A percentile compares a stretch with the other conserved stretches of the same genome.
These are phyloP conservation scores for Periconia digitata DNA, from an alignment of 2,329 filamentous ascomycete genomes.

Conservation along the genomic window DNA sequence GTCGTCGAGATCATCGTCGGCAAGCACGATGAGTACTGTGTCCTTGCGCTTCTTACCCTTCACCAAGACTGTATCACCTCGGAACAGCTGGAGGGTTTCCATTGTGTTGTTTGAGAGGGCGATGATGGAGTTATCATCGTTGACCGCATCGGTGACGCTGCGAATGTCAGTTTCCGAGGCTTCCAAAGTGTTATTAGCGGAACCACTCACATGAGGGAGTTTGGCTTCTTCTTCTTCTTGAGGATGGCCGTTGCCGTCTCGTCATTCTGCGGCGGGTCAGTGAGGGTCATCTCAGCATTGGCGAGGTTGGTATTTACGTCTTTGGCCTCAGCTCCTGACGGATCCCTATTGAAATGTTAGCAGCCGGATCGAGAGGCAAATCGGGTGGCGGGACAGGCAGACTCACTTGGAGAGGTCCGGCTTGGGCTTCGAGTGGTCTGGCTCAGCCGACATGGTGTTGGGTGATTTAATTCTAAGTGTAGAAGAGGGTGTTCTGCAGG, in stretches of 20 bases:
- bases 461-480: slow-evolving; percentile 15
- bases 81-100: slow-evolving; percentile 97
- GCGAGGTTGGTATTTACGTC: slow-evolving; percentile 56
- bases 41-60: slow-evolving; percentile 99
- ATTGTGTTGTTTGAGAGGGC: slow-evolving; percentile 98
- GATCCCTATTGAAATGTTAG: slow-evolving; percentile 66
- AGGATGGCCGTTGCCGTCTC: slow-evolving; percentile 94
- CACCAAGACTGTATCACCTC: slow-evolving; percentile 95
- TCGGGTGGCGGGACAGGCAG: slow-evolving; percentile 10
- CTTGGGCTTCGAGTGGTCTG: slow-evolving; percentile 52
- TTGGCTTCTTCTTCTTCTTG: slow-evolving; percentile 99
- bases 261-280: slow-evolving; percentile 65
- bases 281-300: slow-evolving; percentile 15
- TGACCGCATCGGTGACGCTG: slow-evolving; percentile 96
- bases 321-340: slow-evolving; percentile 85
- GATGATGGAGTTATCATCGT: slow-evolving; percentile 99
- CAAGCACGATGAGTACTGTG: slow-evolving; percentile 94
- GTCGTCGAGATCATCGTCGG: slow-evolving; percentile 97
- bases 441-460: slow-evolving; percentile 52
- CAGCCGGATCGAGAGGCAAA: slow-evolving; percentile 14
- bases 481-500: slow-evolving; percentile 15
- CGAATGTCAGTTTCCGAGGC: slow-evolving; percentile 32
- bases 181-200: background rate
- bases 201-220: slow-evolving; percentile 83
- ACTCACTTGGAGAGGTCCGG: slow-evolving; percentile 51